Conservation (phyloP, 176 grass and related monocot species). For the Thinopyrum elongatum region DNA sequence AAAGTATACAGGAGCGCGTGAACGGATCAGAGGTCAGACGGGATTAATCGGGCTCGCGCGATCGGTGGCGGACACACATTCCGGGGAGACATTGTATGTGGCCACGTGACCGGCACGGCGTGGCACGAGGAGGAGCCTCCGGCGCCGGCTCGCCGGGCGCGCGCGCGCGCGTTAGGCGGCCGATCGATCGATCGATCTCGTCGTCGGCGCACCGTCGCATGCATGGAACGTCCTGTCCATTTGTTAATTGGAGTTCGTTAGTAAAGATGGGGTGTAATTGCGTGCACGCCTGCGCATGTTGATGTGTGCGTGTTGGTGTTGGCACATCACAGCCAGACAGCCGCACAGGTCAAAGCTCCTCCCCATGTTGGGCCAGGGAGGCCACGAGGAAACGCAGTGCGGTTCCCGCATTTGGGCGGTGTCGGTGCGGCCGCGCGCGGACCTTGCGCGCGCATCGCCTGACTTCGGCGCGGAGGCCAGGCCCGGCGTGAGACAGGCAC, state of each 20-base stretch:
- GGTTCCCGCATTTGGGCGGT: background rate
- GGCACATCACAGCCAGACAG: background rate
- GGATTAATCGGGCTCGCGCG: background rate
- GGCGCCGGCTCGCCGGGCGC: slow-evolving; percentile 38
- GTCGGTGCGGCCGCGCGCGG: background rate
- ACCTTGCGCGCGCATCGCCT: background rate
- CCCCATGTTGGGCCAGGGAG: background rate
- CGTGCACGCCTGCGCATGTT: slow-evolving; percentile 12
- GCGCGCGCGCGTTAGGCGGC: background rate
- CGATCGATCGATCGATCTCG: background rate
- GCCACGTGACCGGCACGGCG: slow-evolving; percentile 40
- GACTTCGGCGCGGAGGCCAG: background rate
- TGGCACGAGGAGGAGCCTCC: slow-evolving; percentile 35
- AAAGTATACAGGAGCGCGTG: too few relatives aligned
- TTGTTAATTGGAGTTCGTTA: slow-evolving; percentile 26
- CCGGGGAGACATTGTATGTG: background rate
- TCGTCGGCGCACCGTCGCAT: background rate
- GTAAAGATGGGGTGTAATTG: background rate
- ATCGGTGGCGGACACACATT: slow-evolving; percentile 34
- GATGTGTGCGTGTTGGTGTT: background rate
- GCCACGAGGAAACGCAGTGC: background rate
- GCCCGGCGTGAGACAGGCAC: background rate
- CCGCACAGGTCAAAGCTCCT: background rate
- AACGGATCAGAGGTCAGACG: background rate
- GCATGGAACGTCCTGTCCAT: background rate